These are phyloP conservation scores for Sextonia rubra DNA, from an alignment of 164 flowering plant genomes.

Conservation along the genomic window DNA sequence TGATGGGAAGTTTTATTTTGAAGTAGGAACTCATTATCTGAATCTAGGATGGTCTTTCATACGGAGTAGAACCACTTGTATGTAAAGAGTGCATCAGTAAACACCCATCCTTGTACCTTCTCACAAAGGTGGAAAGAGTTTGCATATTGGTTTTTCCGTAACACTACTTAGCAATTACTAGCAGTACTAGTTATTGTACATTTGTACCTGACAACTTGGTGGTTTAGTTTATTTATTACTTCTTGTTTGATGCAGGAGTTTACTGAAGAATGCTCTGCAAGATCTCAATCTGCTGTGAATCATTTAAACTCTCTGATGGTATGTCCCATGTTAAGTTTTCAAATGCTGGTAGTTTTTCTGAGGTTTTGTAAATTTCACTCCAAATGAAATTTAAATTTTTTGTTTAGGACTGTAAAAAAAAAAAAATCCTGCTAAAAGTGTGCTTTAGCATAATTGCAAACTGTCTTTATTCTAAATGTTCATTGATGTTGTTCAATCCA, in stretches of 20 bases:
- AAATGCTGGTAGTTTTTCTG: too few species aligned
- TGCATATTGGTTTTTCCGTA: slow-evolving; percentile 90
- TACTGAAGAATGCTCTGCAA: slow-evolving; percentile 65
- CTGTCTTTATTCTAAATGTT: too few species aligned
- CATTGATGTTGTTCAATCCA: too few species aligned
- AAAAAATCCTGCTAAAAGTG: too few species aligned
- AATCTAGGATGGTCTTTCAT: slow-evolving; percentile 29
- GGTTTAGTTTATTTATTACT: background rate
- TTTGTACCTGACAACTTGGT: background rate
- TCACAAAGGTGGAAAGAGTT: slow-evolving; percentile 91
- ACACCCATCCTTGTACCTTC: slow-evolving; percentile 90
- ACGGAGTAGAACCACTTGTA: slow-evolving; percentile 91
- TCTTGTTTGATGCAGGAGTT: slow-evolving; percentile 56
- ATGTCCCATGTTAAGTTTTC: too few species aligned
- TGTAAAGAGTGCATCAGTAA: slow-evolving; percentile 63
- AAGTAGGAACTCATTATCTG: slow-evolving; percentile 24
- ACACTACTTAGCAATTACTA: background rate
- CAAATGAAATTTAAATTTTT: too few species aligned
- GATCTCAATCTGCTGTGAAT: slow-evolving; percentile 53
- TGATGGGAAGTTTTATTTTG: slow-evolving; percentile 15
- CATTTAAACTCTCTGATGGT: slow-evolving; percentile 55
- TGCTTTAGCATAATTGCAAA: too few species aligned
- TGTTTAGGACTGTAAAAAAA: too few species aligned
- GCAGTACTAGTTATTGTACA: background rate
- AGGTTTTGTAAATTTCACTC: too few species aligned